Percentiles rank a stretch among this genome's conserved stretches.
Conservation (phyloP, 1,139 yeast species). For the Yamadazyma atlantica region DNA sequence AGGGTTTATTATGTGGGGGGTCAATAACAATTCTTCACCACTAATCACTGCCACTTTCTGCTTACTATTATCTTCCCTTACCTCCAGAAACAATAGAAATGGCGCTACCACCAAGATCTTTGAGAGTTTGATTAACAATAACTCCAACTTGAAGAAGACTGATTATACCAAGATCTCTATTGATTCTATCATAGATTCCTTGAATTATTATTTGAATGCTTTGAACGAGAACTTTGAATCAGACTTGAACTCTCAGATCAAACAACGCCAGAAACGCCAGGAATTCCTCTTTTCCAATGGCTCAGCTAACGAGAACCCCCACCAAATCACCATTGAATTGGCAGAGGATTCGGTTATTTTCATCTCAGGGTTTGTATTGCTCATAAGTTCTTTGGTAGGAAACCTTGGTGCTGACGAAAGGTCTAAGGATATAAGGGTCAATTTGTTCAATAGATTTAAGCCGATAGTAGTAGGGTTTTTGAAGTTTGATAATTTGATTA, state of each 20-base stretch:
- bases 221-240: conserved; percentile 44
- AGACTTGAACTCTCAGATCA: conserved; percentile 33
- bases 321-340: conserved; percentile 48
- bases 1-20: conserved; percentile 88
- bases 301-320: conserved; percentile 7
- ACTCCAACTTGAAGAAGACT: conserved; percentile 29
- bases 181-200: conserved; percentile 55
- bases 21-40: conserved; percentile 75
- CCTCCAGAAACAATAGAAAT: conserved; percentile 60
- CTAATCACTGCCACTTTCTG: conserved; percentile 83
- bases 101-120: conserved; percentile 32
- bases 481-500: conserved; percentile 40
- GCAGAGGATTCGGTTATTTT: conserved; percentile 83
- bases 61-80: conserved; percentile 71
- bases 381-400: conserved; percentile 35
- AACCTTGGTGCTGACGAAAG: conserved; percentile 27
- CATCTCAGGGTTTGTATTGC: conserved; percentile 64
- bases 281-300: conserved; percentile 32
- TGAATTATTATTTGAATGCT: conserved; percentile 55
- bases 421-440: conserved; percentile 28
- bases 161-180: conserved; percentile 55
- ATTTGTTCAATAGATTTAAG: conserved; percentile 34
- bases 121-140: conserved; percentile 39
- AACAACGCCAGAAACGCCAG: conserved; percentile 34
- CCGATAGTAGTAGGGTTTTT: conserved; percentile 39